Percentiles rank a stretch among this genome's conserved stretches.
Evolutionary conservation across 768 basidiomycete genomes (phyloP).

Genomic region (Grammothele lineata): DNA sequence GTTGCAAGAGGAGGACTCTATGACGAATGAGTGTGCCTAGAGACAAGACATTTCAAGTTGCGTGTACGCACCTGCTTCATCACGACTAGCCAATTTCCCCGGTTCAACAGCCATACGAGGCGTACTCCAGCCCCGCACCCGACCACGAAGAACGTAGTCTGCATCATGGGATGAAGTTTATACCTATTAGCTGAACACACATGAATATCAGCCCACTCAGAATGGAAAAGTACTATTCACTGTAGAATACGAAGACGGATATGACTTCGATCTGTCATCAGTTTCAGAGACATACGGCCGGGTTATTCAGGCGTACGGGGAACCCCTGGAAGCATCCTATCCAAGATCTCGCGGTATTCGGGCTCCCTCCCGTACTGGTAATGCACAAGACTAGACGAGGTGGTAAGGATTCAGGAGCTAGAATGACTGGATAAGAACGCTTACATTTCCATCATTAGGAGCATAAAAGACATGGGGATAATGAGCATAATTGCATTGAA

Average conservation of each 20-base stretch:
- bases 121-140: slow-evolving; percentile 56
- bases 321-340: slow-evolving; percentile 58
- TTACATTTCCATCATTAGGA: slow-evolving; percentile 84
- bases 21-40: slow-evolving; percentile 2
- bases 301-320: slow-evolving; percentile 72
- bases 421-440: no score
- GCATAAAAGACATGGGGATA: slow-evolving; percentile 69
- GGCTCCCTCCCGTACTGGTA: slow-evolving; percentile 71
- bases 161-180: slow-evolving; percentile 44
- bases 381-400: slow-evolving; percentile 57
- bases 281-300: neutral
- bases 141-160: slow-evolving; percentile 54
- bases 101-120: slow-evolving; percentile 68
- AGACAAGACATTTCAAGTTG: neutral
- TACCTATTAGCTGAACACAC: no score
- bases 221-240: slow-evolving; percentile 40
- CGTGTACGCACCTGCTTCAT: slow-evolving; percentile 61
- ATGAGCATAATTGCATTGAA: slow-evolving; percentile 62
- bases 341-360: slow-evolving; percentile 39
- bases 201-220: no score
- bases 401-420: neutral
- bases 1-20: slow-evolving; percentile 78
- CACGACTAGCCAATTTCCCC: slow-evolving; percentile 63
- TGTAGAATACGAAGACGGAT: slow-evolving; percentile 71
- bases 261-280: slow-evolving; percentile 48